Evolutionary conservation across 768 basidiomycete genomes (phyloP).

Genomic region (Leccinum truebloodii): DNA sequence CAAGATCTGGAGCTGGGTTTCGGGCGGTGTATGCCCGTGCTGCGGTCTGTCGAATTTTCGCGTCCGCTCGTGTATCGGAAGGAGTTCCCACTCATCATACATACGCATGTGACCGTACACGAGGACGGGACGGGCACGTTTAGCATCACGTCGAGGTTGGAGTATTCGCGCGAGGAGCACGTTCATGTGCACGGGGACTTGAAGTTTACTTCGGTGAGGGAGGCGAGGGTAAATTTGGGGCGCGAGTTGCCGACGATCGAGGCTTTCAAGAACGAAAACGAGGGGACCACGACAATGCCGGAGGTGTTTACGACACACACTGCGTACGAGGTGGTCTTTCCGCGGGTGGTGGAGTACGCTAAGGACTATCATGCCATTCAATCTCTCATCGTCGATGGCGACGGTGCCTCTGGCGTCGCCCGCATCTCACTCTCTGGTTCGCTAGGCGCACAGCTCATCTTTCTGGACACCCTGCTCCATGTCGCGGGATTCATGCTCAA

Average conservation of each 20-base stretch:
- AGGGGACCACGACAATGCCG: conserved; percentile 7
- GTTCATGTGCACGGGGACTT: conserved; percentile 51
- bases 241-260: conserved; percentile 36
- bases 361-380: conserved; percentile 58
- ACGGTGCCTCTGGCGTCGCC: conserved; percentile 54
- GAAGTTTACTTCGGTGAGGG: conserved; percentile 34
- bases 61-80: conserved; percentile 54
- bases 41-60: conserved; percentile 48
- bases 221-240: conserved; percentile 40
- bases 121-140: conserved; percentile 43
- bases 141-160: conserved; percentile 44
- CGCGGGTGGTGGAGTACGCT: conserved; percentile 66
- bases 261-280: conserved; percentile 29
- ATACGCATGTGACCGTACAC: conserved; percentile 41
- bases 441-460: conserved; percentile 53
- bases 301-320: conserved; percentile 59
- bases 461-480: conserved; percentile 68
- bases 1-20: conserved; percentile 34
- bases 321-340: conserved; percentile 66
- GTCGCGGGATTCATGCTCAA: conserved; percentile 72
- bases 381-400: conserved; percentile 48
- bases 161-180: conserved; percentile 33
- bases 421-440: conserved; percentile 43
- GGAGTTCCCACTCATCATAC: conserved; percentile 34
- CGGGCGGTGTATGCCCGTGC: conserved; percentile 35